These are phyloP conservation scores for Eremothecium cymbalariae DNA, from an alignment of 1,139 yeast genomes.

Conservation along the genomic window DNA sequence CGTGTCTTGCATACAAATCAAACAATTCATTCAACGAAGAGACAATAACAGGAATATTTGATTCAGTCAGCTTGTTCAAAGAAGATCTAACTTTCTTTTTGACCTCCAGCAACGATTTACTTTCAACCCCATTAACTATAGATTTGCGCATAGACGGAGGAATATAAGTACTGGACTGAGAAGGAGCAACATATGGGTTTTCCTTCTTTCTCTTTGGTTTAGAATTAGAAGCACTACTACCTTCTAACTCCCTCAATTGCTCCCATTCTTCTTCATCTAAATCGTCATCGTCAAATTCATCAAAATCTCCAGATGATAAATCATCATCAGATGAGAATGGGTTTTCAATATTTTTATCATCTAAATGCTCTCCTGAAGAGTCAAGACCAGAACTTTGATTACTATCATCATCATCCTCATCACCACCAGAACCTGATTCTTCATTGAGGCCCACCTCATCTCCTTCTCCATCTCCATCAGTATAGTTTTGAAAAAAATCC, in stretches of 20 bases:
- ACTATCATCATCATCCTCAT: slow-evolving; percentile 15
- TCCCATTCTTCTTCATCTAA: slow-evolving; percentile 41
- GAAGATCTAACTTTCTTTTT: slow-evolving; percentile 66
- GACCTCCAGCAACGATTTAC: slow-evolving; percentile 46
- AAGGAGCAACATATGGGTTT: slow-evolving; percentile 84
- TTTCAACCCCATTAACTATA: slow-evolving; percentile 36
- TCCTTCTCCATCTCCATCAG: slow-evolving; percentile 26
- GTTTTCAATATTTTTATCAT: slow-evolving; percentile 19
- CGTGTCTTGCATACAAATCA: slow-evolving; percentile 61
- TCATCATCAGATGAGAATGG: slow-evolving; percentile 43
- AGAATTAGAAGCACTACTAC: slow-evolving; percentile 16
- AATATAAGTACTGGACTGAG: slow-evolving; percentile 40
- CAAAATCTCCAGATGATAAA: slow-evolving; percentile 42
- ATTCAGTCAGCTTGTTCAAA: slow-evolving; percentile 77
- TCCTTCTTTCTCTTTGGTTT: slow-evolving; percentile 37
- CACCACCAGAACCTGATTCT: slow-evolving; percentile 13
- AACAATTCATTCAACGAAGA: slow-evolving; percentile 59
- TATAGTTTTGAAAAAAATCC: slow-evolving; percentile 49
- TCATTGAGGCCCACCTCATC: slow-evolving; percentile 19
- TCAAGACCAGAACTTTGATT: slow-evolving; percentile 13
- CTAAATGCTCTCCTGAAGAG: slow-evolving; percentile 17
- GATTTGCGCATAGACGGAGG: slow-evolving; percentile 78
- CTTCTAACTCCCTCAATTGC: slow-evolving; percentile 34
- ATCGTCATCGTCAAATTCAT: slow-evolving; percentile 36
- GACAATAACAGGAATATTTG: slow-evolving; percentile 65